Evolutionary conservation across 345 rosid genomes (phyloP).

Genomic region (Abelmoschus esculentus): DNA sequence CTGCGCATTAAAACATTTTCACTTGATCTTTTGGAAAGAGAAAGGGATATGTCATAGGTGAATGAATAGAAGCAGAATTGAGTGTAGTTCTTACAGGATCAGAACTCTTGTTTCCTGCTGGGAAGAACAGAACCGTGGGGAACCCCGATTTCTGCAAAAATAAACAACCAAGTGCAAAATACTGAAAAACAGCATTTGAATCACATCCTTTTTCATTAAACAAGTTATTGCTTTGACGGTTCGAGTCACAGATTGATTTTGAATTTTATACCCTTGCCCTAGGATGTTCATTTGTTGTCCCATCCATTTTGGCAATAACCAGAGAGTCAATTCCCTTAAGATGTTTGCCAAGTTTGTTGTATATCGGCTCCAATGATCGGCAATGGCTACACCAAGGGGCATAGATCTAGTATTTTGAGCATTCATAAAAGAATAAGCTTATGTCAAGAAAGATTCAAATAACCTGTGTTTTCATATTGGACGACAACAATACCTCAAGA

Average conservation of each 20-base stretch:
- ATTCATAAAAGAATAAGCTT: slow-evolving; percentile 1
- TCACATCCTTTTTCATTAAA: not conserved
- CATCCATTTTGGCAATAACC: slow-evolving; percentile 97
- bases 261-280: slow-evolving; percentile 75
- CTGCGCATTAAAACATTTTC: slow-evolving; percentile 28
- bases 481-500: slow-evolving; percentile 60
- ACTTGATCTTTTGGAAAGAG: not conserved
- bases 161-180: not conserved
- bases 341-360: slow-evolving; percentile 89
- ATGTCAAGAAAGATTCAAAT: not conserved
- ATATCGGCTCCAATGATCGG: slow-evolving; percentile 85
- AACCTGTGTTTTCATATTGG: not conserved
- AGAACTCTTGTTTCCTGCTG: slow-evolving; percentile 94
- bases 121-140: slow-evolving; percentile 94
- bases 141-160: slow-evolving; percentile 78
- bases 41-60: not conserved
- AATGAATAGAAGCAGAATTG: not conserved
- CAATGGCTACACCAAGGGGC: slow-evolving; percentile 99
- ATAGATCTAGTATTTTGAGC: slow-evolving; percentile 46
- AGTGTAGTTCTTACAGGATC: slow-evolving; percentile 60
- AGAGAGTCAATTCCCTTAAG: slow-evolving; percentile 65
- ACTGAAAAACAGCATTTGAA: not conserved
- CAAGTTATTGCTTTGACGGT: not conserved
- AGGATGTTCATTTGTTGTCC: slow-evolving; percentile 95
- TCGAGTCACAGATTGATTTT: not conserved